Percentiles rank a stretch among this genome's conserved stretches.
phyloP scores from a whole-genome alignment of 768 basidiomycete species.

The Lentinula detonsa region DNA sequence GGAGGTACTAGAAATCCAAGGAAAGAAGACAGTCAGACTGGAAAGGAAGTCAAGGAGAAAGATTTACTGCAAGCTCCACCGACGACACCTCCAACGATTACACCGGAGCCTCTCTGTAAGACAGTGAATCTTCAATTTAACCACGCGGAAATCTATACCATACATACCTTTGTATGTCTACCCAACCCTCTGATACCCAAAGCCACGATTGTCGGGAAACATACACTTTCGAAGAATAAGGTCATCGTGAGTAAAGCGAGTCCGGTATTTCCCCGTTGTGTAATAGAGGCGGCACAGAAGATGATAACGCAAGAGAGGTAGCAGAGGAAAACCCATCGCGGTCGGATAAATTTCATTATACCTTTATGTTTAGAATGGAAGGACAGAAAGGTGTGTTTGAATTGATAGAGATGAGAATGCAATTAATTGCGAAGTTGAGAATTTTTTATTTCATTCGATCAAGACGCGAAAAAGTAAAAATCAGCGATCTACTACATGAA shows the following conservation, averaged over 20 bases:
- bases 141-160: neutral
- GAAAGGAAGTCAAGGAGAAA: neutral
- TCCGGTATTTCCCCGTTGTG: constrained; percentile 21
- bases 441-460: neutral
- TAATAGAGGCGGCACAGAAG: constrained; percentile 24
- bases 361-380: constrained; percentile 8
- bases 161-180: constrained; percentile 23
- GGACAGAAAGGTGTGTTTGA: neutral
- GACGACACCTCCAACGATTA: constrained; percentile 25
- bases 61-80: constrained; percentile 24
- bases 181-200: constrained; percentile 26
- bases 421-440: neutral
- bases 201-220: constrained; percentile 29
- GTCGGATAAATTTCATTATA: constrained; percentile 22
- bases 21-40: neutral
- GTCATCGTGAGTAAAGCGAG: constrained; percentile 25
- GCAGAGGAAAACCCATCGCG: constrained; percentile 21
- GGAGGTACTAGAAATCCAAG: constrained; percentile 18
- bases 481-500: neutral
- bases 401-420: neutral
- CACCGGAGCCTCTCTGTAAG: constrained; percentile 19
- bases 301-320: constrained; percentile 22
- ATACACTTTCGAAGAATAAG: constrained; percentile 28
- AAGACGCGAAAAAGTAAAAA: neutral
- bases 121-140: neutral